Evolutionary conservation across 257 asterid species (phyloP), one percentile per base, ranked within the genome.

Genomic region (Haberlea rhodopensis): DNA sequence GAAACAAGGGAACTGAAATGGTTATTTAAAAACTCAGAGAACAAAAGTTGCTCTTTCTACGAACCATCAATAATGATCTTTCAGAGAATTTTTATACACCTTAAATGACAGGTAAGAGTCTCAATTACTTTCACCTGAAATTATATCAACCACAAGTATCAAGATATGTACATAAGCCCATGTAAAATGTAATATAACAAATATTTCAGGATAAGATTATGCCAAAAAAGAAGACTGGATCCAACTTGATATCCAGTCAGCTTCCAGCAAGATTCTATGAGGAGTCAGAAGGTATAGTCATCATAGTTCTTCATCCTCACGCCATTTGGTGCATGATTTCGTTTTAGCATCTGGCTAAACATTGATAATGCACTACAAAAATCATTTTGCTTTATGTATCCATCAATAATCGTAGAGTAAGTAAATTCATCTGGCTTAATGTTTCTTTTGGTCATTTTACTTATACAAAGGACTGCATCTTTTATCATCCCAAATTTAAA

Each of bases 331-430:
- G 60, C 60, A 62, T 59, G 65, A 51, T 73, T 77, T 62, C 63
- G 78, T 77, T 81, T 89, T 16, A 84, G 49, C 76, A 83, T 76
- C 63, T 59, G 79, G 77, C 88, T 71, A 73, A 89, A 77, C 55
- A 87, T 68, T 24, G 71, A 60, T 56, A 92, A 74, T 32, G 96
- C 97, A 54, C 82, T 73, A 67, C 8, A 31, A 37, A 92, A 66
- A 78, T 85, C 79, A 28, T 76, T 79, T 82, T 87, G 94, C 86
- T 89, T 89, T 62, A 85, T 52, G 27, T 74, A 79, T 52, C 99
- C 99, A 83, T 92, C 94, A 25, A 92, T 87, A 52, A 85, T 67
- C 0, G 97, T 92, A 27, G 96, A 89, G 73, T 84, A 92, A 73
- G 96, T 89, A 65, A 72, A 85, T 59, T 79, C 86, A 73, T 92